Base-by-base conservation (phyloP, 2,329 filamentous ascomycete species). In the Ophiocordyceps sinensis region DNA sequence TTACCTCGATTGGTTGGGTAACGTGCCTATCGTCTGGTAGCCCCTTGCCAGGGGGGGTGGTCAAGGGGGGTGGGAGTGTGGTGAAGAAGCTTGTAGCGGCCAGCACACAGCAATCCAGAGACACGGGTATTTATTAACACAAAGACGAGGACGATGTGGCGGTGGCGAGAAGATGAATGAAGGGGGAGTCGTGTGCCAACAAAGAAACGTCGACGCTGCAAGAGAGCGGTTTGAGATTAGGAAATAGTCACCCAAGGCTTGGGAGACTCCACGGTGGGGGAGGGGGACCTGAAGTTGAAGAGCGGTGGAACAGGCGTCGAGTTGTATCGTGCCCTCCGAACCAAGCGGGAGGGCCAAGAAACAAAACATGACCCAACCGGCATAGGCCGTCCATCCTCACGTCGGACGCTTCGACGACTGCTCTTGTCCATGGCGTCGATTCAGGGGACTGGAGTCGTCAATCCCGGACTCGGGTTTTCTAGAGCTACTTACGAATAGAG, bases 1-100 rank as follows among this genome's bases (percentile, higher is more conserved):
- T 17, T 28, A 37, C 23, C 32, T 41, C 23, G 41, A 39, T 42
- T 43, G 40, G 44, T 34, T 38, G 34, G 30, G 23, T 26, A 4
- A 19, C 23, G 26, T 37, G 32, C 32, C 32, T 40, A n/a, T 36
- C 31, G 34, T 17, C 19, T 40, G 42, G 36, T 39, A 32, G 38
- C 35, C 44, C 44, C 38, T 41, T 43, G 29, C 36, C 35, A 8
- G 35, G 40, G 36, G 35, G 34, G 38, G n/a, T 15, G 19, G n/a
- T n/a, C n/a, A n/a, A 35, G 29, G 42, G 21, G 28, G 29, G 28
- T 29, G 15, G 29, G 28, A 2, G n/a, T n/a, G 15, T 13, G 11
- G 34, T 14, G 3, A 37, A 13, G 17, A 11, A 31, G 39, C 37
- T 23, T 14, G 41, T 23, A 32, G 36, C 40, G 28, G 9, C 40